Evolutionary conservation across 352 stramenopile species (phyloP).

Genomic region (Stramenopiles sp.): DNA sequence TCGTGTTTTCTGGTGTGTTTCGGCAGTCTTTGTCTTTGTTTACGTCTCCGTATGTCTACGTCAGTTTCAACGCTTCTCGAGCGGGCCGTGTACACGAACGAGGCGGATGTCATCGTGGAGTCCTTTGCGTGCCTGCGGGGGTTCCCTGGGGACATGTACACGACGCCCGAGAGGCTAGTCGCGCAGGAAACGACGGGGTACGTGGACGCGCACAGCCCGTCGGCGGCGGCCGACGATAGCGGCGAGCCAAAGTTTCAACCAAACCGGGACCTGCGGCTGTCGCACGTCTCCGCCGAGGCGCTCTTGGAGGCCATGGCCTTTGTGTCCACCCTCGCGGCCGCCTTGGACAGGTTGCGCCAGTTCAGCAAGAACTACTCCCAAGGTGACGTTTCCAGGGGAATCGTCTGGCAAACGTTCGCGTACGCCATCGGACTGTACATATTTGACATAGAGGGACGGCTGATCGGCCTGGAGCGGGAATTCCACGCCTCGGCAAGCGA

Average conservation of each 20-base stretch:
- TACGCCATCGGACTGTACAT: not conserved
- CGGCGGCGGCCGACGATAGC: not conserved
- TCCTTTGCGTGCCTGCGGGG: not conserved
- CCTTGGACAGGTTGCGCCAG: not conserved
- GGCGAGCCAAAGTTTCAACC: not conserved
- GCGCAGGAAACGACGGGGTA: not conserved
- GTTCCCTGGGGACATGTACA: not conserved
- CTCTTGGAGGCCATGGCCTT: not conserved
- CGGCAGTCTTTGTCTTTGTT: no score
- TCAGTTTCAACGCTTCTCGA: no score
- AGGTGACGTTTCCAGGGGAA: not conserved
- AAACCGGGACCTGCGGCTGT: not conserved
- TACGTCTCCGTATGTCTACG: no score
- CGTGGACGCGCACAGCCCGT: not conserved
- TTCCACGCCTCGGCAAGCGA: not conserved
- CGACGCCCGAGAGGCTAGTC: not conserved
- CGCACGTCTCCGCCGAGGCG: not conserved
- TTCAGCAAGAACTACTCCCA: not conserved
- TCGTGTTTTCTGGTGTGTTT: no score
- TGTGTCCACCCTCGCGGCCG: not conserved
- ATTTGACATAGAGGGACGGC: not conserved
- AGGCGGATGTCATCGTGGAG: not conserved
- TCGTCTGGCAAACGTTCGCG: not conserved
- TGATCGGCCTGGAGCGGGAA: no score
- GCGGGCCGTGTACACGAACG: no score